These are phyloP conservation scores for Thielaviopsis populi DNA, from an alignment of 2,329 filamentous ascomycete species.

Conservation along the genomic window DNA sequence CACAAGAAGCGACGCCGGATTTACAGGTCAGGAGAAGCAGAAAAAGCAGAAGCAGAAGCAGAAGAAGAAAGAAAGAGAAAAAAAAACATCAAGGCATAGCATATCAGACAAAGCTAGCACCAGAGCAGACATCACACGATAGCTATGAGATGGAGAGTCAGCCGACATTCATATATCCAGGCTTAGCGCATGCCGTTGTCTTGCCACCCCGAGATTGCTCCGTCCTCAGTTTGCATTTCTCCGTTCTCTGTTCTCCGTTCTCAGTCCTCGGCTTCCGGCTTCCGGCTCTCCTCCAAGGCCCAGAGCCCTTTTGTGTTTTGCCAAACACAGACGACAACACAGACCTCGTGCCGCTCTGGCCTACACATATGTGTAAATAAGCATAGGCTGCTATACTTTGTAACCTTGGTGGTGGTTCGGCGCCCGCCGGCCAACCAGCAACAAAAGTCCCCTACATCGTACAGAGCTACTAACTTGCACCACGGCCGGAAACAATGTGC, in stretches of 20 bases:
- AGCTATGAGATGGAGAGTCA: slow-evolving; percentile 17
- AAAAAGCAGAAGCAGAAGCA: not conserved
- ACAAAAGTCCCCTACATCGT: not conserved
- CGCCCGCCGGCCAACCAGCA: not conserved
- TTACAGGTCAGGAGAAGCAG: not conserved
- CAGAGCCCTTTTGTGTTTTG: not conserved
- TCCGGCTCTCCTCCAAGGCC: not conserved
- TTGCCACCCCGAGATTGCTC: slow-evolving; percentile 11
- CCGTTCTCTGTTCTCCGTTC: not conserved
- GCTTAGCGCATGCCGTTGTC: slow-evolving; percentile 16
- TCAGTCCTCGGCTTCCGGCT: too few species aligned
- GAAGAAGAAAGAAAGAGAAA: not conserved
- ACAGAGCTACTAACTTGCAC: not conserved
- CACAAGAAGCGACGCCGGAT: not conserved
- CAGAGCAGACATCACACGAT: slow-evolving; percentile 15
- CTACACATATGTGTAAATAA: not conserved
- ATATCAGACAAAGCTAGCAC: slow-evolving; percentile 12
- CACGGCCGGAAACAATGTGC: not conserved
- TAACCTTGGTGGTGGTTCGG: not conserved
- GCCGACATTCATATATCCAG: slow-evolving; percentile 16
- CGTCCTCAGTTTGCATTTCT: slow-evolving; percentile 1
- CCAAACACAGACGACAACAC: not conserved
- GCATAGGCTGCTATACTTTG: not conserved
- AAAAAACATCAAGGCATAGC: slow-evolving; percentile 5
- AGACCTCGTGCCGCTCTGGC: not conserved